These are phyloP conservation scores for Neoboletus subvelutipes DNA, from an alignment of 768 basidiomycete genomes.

Conservation along the genomic window DNA sequence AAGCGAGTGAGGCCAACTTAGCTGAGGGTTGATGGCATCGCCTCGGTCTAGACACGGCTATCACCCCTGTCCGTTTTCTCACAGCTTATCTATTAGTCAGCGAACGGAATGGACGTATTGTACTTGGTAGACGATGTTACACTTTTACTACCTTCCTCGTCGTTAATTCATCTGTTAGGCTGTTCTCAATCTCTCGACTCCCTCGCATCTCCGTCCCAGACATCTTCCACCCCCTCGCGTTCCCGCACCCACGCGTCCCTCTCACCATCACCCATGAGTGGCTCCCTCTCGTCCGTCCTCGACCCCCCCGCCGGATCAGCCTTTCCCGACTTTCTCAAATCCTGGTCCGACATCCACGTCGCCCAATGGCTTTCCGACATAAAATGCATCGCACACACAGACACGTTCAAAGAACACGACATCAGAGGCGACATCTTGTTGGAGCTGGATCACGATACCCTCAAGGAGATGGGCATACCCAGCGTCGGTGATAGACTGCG, in stretches of 20 bases:
- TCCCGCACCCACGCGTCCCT: background rate
- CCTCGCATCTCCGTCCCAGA: no score
- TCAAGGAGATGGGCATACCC: conserved; percentile 88
- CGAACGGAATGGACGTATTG: no score
- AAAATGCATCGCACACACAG: conserved; percentile 67
- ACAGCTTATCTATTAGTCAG: background rate
- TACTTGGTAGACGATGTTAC: no score
- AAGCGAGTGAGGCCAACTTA: background rate
- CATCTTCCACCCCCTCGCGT: background rate
- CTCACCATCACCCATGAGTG: background rate
- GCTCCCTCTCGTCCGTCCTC: conserved; percentile 20
- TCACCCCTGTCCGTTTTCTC: background rate
- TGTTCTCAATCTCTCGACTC: background rate
- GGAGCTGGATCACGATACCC: conserved; percentile 81
- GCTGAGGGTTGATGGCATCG: background rate
- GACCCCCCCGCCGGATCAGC: conserved; percentile 61
- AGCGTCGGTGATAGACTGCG: conserved; percentile 92
- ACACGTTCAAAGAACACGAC: conserved; percentile 79
- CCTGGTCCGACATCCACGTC: conserved; percentile 74
- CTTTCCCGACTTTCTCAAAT: conserved; percentile 60
- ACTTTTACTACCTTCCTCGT: no score
- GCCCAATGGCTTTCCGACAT: conserved; percentile 77
- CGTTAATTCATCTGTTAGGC: no score
- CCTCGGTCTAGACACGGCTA: background rate
- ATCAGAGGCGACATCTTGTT: conserved; percentile 90